Conservation (phyloP, 2,329 filamentous ascomycete genomes). For the Ophidiomyces ophidiicola region DNA sequence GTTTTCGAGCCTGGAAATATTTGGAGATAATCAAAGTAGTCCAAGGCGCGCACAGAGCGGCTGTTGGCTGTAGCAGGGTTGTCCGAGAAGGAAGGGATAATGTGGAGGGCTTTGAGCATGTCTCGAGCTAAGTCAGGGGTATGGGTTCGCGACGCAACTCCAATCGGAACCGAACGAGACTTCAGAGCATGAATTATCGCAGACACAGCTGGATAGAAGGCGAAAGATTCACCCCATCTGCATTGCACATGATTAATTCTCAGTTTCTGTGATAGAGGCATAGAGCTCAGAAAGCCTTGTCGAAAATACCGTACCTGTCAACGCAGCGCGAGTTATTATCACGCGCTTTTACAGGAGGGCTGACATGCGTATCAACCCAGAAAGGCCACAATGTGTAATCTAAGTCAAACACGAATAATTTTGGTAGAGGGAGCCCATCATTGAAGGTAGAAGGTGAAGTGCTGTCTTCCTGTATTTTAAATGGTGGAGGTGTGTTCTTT, state of each 20-base stretch:
- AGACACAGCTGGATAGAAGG: constrained; percentile 60
- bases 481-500: constrained; percentile 8
- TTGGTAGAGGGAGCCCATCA: constrained; percentile 60
- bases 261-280: not conserved
- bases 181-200: constrained; percentile 52
- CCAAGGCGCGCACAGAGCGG: constrained; percentile 39
- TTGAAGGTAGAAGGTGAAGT: constrained; percentile 45
- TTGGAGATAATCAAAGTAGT: constrained; percentile 47
- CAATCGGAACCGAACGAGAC: constrained; percentile 46
- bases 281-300: too few species aligned
- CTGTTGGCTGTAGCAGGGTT: constrained; percentile 28
- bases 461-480: constrained; percentile 12
- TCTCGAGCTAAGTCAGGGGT: constrained; percentile 69
- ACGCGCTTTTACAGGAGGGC: constrained; percentile 55
- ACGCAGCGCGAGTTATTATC: constrained; percentile 39
- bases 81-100: constrained; percentile 37
- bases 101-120: constrained; percentile 62
- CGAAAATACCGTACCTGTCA: constrained; percentile 25
- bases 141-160: constrained; percentile 66
- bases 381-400: constrained; percentile 99
- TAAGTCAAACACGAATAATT: constrained; percentile 82
- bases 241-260: not conserved
- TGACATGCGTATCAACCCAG: constrained; percentile 91
- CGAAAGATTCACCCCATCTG: constrained; percentile 51
- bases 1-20: constrained; percentile 68